Evolutionary conservation across 345 rosid genomes (phyloP).

Genomic region (Lenwebbia sp.): DNA sequence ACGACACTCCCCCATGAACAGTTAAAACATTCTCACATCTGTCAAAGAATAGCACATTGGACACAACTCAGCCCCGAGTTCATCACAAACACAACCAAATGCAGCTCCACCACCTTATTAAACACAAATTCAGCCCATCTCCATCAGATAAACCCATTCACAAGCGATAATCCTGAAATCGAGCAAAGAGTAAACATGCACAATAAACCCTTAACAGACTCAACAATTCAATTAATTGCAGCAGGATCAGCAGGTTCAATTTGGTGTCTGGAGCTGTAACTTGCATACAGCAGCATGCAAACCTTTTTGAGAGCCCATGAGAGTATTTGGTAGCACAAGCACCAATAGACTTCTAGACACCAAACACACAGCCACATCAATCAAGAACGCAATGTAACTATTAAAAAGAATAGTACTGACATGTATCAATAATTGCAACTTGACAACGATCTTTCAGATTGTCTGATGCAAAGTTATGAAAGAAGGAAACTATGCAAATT

Average conservation of each 20-base stretch:
- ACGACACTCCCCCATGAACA: background rate
- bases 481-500: background rate
- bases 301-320: background rate
- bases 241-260: background rate
- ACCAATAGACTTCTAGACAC: background rate
- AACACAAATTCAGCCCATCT: background rate
- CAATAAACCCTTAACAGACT: background rate
- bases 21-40: background rate
- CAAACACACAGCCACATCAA: background rate
- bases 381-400: background rate
- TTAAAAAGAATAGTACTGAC: background rate
- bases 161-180: background rate
- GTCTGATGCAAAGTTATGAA: background rate
- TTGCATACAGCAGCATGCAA: background rate
- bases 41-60: background rate
- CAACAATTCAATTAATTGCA: background rate
- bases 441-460: background rate
- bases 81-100: background rate
- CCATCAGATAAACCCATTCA: background rate
- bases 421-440: background rate
- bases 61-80: background rate
- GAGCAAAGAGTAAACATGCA: background rate
- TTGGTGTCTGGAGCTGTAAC: background rate
- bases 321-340: background rate
- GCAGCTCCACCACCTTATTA: background rate